Base-by-base conservation (phyloP, 257 asterid genomes). In the Solanum clarkiae region DNA sequence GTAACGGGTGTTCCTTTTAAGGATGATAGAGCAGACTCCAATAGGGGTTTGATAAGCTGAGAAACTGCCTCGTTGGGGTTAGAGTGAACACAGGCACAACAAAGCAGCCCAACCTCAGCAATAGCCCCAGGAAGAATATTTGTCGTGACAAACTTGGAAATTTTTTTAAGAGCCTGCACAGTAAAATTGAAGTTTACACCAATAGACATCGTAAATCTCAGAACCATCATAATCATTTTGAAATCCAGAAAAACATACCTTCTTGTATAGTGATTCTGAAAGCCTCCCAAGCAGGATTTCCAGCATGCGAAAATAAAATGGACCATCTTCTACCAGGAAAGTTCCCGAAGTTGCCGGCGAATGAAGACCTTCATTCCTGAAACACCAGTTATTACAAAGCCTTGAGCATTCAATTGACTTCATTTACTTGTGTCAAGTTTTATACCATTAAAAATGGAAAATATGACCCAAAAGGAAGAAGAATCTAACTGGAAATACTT, bases 61-160 rank as follows among this genome's bases (percentile, higher is more conserved):
- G 85, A 86, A 85, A 91, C 94, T 80, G 99, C 97, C 91, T 95
- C 98, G 77, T 91, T 88, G 70, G 99, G 98, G 86, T 94, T 97
- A 86, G 98, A 88, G 90, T 95, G 97, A 86, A 97, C 94, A 88
- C 98, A 97, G 66, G 99, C 99, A 92, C 98, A 93, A 89, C 99
- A 95, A 84, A 95, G 98, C 89, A 95, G 89, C 87, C 98, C 99
- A 82, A 97, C 97, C 90, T 97, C 99, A 44, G 98, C 98, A 90
- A 95, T 93, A 47, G 99, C 99, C 88, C 99, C 99, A 83, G 98
- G 98, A 90, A 97, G 98, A 90, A 97, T 94, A 92, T 93, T 97
- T 86, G 96, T 86, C 10, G 90, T 91, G 89, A 94, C 98, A 88
- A 97, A 97, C 91, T 92, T 97, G 88, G 98, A 92, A 87, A 95